Evolutionary conservation across 306 rosid genomes (phyloP).

Genomic region (Canavalia ensiformis): DNA sequence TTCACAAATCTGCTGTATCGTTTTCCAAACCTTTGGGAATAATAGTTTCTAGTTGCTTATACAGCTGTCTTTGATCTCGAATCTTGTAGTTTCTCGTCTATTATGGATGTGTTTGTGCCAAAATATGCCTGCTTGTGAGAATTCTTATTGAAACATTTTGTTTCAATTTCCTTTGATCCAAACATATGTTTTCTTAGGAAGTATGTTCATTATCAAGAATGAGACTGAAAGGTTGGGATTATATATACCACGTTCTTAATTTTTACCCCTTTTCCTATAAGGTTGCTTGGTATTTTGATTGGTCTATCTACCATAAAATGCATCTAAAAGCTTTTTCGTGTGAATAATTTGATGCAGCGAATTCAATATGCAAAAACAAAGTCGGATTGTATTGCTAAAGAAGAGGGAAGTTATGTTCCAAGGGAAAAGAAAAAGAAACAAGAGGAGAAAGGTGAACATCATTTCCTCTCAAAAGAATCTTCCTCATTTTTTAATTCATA

Average conservation of each 20-base stretch:
- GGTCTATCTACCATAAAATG: conserved; percentile 15
- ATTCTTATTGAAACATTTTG: background rate
- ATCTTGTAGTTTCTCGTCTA: conserved; percentile 27
- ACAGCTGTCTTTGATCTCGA: background rate
- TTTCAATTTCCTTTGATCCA: conserved; percentile 3
- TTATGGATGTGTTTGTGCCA: background rate
- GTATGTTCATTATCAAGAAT: conserved; percentile 33
- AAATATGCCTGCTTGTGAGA: background rate
- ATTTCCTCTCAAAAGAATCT: background rate
- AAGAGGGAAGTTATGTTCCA: conserved; percentile 93
- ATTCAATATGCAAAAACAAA: conserved; percentile 93
- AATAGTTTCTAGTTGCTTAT: conserved; percentile 18
- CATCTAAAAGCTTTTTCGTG: conserved; percentile 30
- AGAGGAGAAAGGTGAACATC: conserved; percentile 89
- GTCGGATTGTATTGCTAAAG: conserved; percentile 97
- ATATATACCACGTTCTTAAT: background rate
- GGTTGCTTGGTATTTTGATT: conserved; percentile 34
- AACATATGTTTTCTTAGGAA: conserved; percentile 3
- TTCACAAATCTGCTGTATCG: background rate
- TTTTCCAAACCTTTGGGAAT: background rate
- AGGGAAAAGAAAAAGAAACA: conserved; percentile 98
- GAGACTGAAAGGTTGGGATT: background rate
- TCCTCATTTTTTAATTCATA: conserved; percentile 22
- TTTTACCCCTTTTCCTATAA: background rate
- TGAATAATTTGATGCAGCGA: conserved; percentile 66